A percentile compares a stretch with the other conserved stretches of the same genome.
Evolutionary conservation across 2,329 filamentous ascomycete species (phyloP).

Genomic region (Emergomyces orientalis): DNA sequence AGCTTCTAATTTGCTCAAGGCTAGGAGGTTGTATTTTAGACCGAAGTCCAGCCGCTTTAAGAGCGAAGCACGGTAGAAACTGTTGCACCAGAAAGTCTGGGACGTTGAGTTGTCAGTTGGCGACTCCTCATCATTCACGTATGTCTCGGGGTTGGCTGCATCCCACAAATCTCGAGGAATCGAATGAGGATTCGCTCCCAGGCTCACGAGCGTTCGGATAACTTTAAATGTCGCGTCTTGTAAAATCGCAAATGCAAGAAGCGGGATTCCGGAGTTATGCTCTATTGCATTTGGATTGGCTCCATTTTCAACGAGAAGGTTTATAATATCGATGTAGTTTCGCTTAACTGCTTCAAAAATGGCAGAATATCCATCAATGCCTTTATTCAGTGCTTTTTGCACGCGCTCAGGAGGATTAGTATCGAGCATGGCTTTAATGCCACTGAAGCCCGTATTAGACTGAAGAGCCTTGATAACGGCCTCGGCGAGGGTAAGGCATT

Average conservation of each 20-base stretch:
- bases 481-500: conserved; percentile 1
- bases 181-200: conserved; percentile 12
- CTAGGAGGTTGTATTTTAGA: conserved; percentile 10
- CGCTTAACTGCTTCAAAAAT: conserved; percentile 11
- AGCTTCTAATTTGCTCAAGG: conserved; percentile 1
- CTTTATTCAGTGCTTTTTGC: conserved; percentile 5
- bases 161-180: conserved; percentile 12
- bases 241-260: conserved; percentile 13
- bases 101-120: background rate
- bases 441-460: conserved; percentile 1
- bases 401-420: background rate
- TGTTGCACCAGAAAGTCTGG: conserved; percentile 2
- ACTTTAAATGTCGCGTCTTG: conserved; percentile 8
- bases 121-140: background rate
- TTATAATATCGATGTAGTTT: conserved; percentile 10
- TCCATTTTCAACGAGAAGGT: conserved; percentile 13
- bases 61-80: conserved; percentile 1
- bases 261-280: conserved; percentile 8
- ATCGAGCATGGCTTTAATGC: conserved; percentile 9
- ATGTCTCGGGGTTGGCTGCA: background rate
- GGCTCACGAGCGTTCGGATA: conserved; percentile 10
- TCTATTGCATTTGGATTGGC: conserved; percentile 13
- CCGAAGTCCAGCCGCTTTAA: conserved; percentile 3
- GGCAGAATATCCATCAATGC: conserved; percentile 9
- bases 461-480: conserved; percentile 10